Evolutionary conservation across 164 flowering plant genomes (phyloP).

Genomic region (Macadamia tetraphylla): DNA sequence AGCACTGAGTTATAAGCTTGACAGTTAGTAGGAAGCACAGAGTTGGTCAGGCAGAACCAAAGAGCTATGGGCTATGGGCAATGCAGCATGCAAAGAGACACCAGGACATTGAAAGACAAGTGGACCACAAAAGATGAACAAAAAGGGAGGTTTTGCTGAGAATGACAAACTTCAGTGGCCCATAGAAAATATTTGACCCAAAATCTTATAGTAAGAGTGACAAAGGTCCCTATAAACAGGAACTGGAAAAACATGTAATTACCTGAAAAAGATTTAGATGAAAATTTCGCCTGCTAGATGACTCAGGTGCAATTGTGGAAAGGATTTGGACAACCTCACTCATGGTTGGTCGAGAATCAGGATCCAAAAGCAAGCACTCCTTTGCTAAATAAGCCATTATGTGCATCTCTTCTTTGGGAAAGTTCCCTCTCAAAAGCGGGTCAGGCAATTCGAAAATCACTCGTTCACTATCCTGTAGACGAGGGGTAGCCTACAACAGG

Average conservation of each 20-base stretch:
- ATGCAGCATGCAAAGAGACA: too few species aligned
- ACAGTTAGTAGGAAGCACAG: too few species aligned
- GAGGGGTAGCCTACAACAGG: slow-evolving; percentile 63
- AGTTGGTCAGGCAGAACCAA: too few species aligned
- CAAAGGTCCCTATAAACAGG: not conserved
- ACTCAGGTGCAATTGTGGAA: slow-evolving; percentile 72
- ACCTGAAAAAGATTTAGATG: slow-evolving; percentile 57
- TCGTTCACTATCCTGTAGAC: slow-evolving; percentile 57
- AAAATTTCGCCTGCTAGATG: slow-evolving; percentile 47
- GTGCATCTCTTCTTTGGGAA: slow-evolving; percentile 83
- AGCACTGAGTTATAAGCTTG: too few species aligned
- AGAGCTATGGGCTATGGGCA: too few species aligned
- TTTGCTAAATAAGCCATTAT: slow-evolving; percentile 89
- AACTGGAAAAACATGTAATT: not conserved
- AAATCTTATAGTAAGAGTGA: not conserved
- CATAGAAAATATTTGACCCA: too few species aligned
- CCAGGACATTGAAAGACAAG: too few species aligned
- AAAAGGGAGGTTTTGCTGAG: too few species aligned
- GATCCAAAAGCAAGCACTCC: slow-evolving; percentile 88
- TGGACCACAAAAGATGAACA: too few species aligned
- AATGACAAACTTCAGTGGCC: too few species aligned
- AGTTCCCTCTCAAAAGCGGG: slow-evolving; percentile 63
- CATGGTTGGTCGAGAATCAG: slow-evolving; percentile 90
- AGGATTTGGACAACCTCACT: slow-evolving; percentile 93
- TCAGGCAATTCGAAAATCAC: slow-evolving; percentile 74